Base-by-base conservation (phyloP, 192 early-diverging fungal species). In the Coemansia sp. region DNA sequence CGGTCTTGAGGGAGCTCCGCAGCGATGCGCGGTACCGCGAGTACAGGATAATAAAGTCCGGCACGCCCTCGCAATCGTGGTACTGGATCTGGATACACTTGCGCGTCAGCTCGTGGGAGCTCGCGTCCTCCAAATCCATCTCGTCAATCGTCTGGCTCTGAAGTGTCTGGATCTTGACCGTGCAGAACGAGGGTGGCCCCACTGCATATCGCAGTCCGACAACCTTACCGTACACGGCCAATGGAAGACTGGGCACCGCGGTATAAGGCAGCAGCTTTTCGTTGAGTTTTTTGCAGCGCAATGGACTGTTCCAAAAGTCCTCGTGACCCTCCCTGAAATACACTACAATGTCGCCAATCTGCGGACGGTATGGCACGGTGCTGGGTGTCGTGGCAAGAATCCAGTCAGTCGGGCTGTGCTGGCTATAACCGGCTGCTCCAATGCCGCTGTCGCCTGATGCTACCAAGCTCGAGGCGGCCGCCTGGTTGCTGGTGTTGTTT, bases 1-100 rank as follows among this genome's bases (percentile, higher is more conserved):
- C 86, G 21, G 73, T 65, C 10, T 68, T 67, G 3, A 88, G 73
- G 22, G 68, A 62, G 7, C 78, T 68, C 21, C 82, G 74, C 78
- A 90, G 71, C 4, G 87, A 86, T 18, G 84, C 75, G 39, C 85
- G 82, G 64, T 90, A 92, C 0, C 87, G 76, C 4, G 77, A 72
- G 42, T 84, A 90, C 18, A 92, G 77, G 2, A 92, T 83, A 39
- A 91, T 65, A 69, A 92, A 92, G 57, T 92, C 91, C 0, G 89
- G 89, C 15, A 82, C 78, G 40, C 85, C 87, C 9, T 88, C 89
- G 46, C 87, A 86, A 63, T 92, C 91, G 62, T 87, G 87, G 69
- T 88, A 92, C 61, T 92, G 88, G 43, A 92, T 77, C 16, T 77
- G 77, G 7, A 85, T 68, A 7, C 60, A 76, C 5, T 63, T 66